Conservation (phyloP, 2,329 filamentous ascomycete species). For the Penicillium freii region DNA sequence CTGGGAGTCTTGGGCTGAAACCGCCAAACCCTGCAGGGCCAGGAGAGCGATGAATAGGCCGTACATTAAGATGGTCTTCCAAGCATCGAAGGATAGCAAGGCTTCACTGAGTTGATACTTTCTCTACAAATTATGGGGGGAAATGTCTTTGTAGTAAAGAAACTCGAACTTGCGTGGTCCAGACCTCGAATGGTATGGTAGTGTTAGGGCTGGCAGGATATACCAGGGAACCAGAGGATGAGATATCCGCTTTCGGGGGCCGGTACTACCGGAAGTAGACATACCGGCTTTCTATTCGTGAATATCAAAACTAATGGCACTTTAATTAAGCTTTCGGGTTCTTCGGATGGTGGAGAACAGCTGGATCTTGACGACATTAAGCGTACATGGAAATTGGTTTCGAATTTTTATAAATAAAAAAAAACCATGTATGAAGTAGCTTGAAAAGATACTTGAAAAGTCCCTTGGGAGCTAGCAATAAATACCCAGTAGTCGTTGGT, state of each 20-base stretch:
- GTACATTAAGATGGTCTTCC: conserved; percentile 13
- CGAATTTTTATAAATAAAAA: background rate
- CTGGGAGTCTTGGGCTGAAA: conserved; percentile 26
- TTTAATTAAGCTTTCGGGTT: conserved; percentile 15
- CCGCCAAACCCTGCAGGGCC: conserved; percentile 17
- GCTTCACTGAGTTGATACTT: background rate
- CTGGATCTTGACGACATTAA: conserved; percentile 9
- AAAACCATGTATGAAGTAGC: too few species aligned
- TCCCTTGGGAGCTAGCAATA: background rate
- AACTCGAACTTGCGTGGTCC: conserved; percentile 4
- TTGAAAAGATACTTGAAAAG: background rate
- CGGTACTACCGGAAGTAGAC: background rate
- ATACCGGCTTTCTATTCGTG: background rate
- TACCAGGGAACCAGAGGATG: conserved; percentile 6
- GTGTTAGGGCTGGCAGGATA: background rate
- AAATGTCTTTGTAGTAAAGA: conserved; percentile 5
- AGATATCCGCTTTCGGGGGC: conserved; percentile 18
- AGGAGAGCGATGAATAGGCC: conserved; percentile 9
- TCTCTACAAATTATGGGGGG: background rate
- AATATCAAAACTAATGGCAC: background rate
- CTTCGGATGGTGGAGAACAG: conserved; percentile 2
- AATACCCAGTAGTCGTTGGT: too few species aligned
- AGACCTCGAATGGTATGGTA: conserved; percentile 15
- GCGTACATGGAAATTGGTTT: background rate
- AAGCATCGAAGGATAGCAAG: background rate